Base-by-base conservation (phyloP, 176 grass and related monocot species). In the Miscanthus lutarioriparius region DNA sequence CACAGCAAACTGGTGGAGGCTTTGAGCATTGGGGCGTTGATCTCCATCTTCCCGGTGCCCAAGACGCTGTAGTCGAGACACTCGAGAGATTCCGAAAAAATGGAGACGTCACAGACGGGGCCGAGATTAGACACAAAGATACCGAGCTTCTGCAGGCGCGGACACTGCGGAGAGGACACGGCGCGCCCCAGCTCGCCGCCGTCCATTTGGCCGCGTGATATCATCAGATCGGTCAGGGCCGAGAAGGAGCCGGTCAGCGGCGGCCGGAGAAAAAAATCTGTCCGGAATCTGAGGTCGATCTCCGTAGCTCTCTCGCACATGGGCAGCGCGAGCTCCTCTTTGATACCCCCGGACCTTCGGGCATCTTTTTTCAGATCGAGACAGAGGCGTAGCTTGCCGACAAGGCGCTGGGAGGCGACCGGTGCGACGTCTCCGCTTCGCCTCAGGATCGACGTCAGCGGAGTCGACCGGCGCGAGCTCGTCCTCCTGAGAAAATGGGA, bases 281-380 rank as follows among this genome's bases (percentile, higher is more conserved):
- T 0, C 1, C 4, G 0, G 2, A 40, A 12, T 0, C 6, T 1
- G 19, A 70, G 17, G 2, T 39, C 0, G 4, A 70, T 40, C 36
- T 22, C 35, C 17, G 66, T 69, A 9, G 66, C 66, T 38, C 15
- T 36, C 2, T 69, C 66, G 33, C 33, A 69, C 17, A 69, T 1
- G 7, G 35, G 36, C 9, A 40, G 67, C 35, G 1, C 8, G 19
- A 70, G 19, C 67, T 70, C 67, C 35, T n/a, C 19, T 1, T 8
- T 7, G 1, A 2, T 20, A 1, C 10, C 2, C 65, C 14, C 6
- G 47, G 6, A 17, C 1, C 6, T 7, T 16, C 0, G 27, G 32
- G 65, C 19, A 49, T 17, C 15, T 49, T 49, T 15, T 15, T 49
- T 49, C 47, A 15, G 13, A 49, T 5, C 1, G 47, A 70, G 7